These are phyloP conservation scores for Solanum boliviense DNA, from an alignment of 257 asterid species.

Conservation along the genomic window DNA sequence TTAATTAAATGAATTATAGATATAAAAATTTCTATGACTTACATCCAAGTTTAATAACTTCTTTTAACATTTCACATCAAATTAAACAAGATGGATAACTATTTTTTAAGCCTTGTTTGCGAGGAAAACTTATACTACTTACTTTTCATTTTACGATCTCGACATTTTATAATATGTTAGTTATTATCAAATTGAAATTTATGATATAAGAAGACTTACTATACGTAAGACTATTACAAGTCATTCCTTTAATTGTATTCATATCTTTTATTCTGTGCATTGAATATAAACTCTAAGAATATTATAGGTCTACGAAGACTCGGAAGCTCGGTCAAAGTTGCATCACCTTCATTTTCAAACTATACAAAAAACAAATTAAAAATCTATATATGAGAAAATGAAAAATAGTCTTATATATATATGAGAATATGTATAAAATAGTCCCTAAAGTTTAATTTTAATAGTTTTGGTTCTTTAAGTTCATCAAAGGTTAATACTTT, in stretches of 20 bases:
- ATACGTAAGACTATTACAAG: background rate
- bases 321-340: background rate
- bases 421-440: too few relatives aligned
- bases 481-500: too few relatives aligned
- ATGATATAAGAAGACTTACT: background rate
- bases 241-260: background rate
- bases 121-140: background rate
- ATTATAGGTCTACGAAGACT: background rate
- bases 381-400: background rate
- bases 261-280: background rate
- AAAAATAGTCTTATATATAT: background rate
- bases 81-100: background rate
- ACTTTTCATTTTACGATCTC: background rate
- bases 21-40: too few relatives aligned
- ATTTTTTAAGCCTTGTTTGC: background rate
- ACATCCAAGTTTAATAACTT: background rate
- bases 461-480: background rate
- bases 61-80: background rate
- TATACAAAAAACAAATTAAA: background rate
- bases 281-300: background rate
- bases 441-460: background rate
- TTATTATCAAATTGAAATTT: background rate
- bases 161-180: background rate
- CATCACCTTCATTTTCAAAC: background rate
- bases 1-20: too few relatives aligned